Percentiles rank a stretch among this genome's conserved stretches.
Conservation (phyloP, 306 rosid species). For the Lathyrus oleraceus region DNA sequence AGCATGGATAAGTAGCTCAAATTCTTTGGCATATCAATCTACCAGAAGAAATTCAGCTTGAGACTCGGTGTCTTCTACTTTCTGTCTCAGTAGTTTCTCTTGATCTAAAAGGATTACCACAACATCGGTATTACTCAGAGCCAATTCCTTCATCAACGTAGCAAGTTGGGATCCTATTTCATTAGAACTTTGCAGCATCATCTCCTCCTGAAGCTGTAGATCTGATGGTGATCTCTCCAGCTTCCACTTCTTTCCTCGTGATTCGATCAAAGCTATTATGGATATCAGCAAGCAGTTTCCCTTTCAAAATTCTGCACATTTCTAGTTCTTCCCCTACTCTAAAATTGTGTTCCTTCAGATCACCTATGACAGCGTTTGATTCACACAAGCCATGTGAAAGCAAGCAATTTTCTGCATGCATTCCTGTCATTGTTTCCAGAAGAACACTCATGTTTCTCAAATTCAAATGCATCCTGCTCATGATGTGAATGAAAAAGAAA, state of each 20-base stretch:
- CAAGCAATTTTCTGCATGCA: constrained; percentile 86
- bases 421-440: constrained; percentile 81
- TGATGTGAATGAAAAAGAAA: no score
- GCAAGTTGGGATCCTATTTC: constrained; percentile 81
- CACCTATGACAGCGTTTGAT: constrained; percentile 64
- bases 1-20: constrained; percentile 62
- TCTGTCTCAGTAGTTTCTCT: constrained; percentile 55
- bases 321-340: constrained; percentile 80
- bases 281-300: constrained; percentile 80
- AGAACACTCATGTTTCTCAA: constrained; percentile 82
- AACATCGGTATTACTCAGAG: constrained; percentile 52
- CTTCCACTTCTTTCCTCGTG: constrained; percentile 74
- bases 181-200: constrained; percentile 78
- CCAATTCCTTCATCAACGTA: constrained; percentile 70
- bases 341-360: constrained; percentile 72
- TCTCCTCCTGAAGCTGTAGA: constrained; percentile 79
- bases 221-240: constrained; percentile 61
- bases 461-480: no score
- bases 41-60: constrained; percentile 59
- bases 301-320: constrained; percentile 72
- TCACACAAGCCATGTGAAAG: constrained; percentile 76
- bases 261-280: constrained; percentile 73
- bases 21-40: constrained; percentile 62
- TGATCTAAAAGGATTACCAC: constrained; percentile 59
- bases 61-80: constrained; percentile 55